Evolutionary conservation across 2,329 filamentous ascomycete genomes (phyloP), one percentile per base, ranked within the genome.

Genomic region (Penicillium sp.): DNA sequence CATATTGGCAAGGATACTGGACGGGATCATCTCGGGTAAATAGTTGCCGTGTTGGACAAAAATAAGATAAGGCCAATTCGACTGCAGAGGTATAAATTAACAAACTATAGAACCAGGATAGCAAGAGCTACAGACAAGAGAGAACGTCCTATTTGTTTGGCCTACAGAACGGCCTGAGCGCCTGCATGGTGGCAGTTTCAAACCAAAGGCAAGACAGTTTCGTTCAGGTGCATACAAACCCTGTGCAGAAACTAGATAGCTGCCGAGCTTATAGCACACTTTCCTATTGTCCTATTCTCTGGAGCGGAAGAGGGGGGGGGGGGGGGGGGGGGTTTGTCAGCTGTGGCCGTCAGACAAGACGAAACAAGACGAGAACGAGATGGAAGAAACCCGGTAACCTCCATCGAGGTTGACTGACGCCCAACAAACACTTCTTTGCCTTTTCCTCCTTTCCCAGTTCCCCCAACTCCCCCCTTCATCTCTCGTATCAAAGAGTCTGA

Each of bases 141-240:
- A 47, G 12, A 29, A 17, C 33, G n/a, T 47, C 24, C 21, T 36
- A 39, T 36, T 39, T 30, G 23, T 15, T 17, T 26, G 23, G 20
- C 17, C 43, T 12, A n/a, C 17, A 37, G 26, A 23, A 50, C 33
- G 52, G 49, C 21, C 52, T 52, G 46, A 55, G 52, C 55, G 29
- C 36, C 21, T 40, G 51, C 45, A 51, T 27, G 10, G 23, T 39
- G 43, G 29, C 49, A 41, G 32, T 42, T 41, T 40, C 39, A 24
- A 46, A 47, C 27, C 30, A 39, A 23, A 49, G 39, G 27, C 6
- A n/a, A 50, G 43, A 55, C 43, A 21, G 34, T 52, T 52, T 36
- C 6, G 52, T 45, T 12, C 7, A 41, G 21, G 21, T 49, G 55
- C 55, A 52, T 50, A 18, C n/a, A 21, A 52, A 32, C 49, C 55